Percentiles rank a stretch among this genome's conserved stretches.
Conservation (phyloP, 2,329 filamentous ascomycete genomes). For the Apiospora pterosperma region DNA sequence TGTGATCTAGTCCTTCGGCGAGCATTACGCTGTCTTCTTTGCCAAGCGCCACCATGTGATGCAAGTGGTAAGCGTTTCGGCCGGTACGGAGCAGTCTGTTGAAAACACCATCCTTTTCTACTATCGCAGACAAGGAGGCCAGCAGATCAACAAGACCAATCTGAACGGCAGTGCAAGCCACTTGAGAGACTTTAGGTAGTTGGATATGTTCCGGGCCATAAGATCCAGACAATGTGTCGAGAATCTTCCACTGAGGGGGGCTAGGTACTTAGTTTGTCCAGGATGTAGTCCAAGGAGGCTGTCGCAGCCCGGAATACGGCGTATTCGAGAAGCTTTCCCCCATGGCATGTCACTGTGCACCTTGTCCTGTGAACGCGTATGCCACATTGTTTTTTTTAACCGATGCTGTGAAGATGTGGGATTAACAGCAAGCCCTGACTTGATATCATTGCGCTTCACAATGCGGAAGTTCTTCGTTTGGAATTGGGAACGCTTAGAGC, state of each 20-base stretch:
- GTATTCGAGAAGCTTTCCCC: constrained; percentile 17
- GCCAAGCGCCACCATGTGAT: constrained; percentile 21
- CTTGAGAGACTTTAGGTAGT: constrained; percentile 22
- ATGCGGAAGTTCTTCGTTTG: constrained; percentile 34
- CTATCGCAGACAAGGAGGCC: no score
- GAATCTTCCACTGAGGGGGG: no score
- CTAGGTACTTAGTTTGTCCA: no score
- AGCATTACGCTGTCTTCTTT: neutral
- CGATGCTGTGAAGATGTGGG: neutral
- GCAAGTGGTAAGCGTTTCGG: constrained; percentile 25
- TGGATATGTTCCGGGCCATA: neutral
- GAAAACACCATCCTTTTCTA: constrained; percentile 17
- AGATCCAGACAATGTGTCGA: no score
- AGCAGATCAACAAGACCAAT: constrained; percentile 30
- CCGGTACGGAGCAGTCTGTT: constrained; percentile 17
- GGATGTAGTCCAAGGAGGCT: constrained; percentile 10
- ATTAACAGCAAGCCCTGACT: neutral
- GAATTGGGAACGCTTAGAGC: constrained; percentile 39
- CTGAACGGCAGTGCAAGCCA: constrained; percentile 29
- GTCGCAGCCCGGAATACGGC: constrained; percentile 14
- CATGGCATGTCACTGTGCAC: constrained; percentile 29
- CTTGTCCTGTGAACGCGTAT: constrained; percentile 20
- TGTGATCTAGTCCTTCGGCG: neutral
- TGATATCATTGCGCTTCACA: neutral
- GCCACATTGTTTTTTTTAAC: neutral